phyloP scores from a whole-genome alignment of 164 flowering plant species.

The Taxillus chinensis region DNA sequence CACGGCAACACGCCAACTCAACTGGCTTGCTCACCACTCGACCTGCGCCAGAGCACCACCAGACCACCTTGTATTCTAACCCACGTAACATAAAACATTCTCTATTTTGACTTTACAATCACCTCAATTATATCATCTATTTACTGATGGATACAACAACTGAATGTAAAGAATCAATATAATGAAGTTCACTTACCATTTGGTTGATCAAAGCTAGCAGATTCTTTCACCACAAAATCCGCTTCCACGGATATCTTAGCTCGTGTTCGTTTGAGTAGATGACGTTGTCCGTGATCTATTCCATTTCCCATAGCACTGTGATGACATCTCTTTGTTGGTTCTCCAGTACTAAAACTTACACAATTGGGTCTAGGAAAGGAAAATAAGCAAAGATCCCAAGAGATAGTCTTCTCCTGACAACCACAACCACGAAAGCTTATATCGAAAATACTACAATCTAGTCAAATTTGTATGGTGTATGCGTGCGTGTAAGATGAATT shows the following conservation, averaged over 20 bases:
- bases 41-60: no score
- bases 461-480: no score
- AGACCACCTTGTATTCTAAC: no score
- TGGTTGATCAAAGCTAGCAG: constrained; percentile 16
- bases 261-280: constrained; percentile 8
- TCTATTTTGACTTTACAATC: no score
- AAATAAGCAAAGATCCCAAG: not conserved
- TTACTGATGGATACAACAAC: not conserved
- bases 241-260: constrained; percentile 36
- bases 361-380: constrained; percentile 11
- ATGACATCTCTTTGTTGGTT: constrained; percentile 6
- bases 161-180: not conserved
- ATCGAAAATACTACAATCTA: no score
- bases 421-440: not conserved
- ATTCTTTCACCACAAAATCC: constrained; percentile 34
- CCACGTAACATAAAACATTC: no score
- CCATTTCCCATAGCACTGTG: constrained; percentile 10
- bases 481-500: no score
- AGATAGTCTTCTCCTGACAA: not conserved
- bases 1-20: no score
- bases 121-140: no score
- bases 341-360: not conserved
- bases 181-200: constrained; percentile 19
- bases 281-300: constrained; percentile 10
- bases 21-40: no score